Evolutionary conservation across 2,329 filamentous ascomycete genomes (phyloP).

Genomic region (Chaetomium sp.): DNA sequence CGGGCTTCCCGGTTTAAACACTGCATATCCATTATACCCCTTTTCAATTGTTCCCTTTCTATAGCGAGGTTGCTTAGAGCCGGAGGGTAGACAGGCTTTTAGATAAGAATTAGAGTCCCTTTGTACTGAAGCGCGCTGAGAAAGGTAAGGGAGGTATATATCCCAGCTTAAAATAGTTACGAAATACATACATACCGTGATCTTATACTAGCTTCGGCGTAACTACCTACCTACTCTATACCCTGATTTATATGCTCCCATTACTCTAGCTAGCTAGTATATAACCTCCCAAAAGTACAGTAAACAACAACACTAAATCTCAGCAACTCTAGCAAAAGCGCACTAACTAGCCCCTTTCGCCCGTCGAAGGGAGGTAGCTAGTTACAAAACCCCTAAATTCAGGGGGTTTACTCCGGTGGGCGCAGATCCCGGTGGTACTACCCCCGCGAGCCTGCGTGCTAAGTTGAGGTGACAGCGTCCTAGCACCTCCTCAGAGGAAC

Average conservation of each 20-base stretch:
- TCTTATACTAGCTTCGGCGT: too few relatives aligned
- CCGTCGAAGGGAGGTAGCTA: neutral
- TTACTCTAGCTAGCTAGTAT: too few relatives aligned
- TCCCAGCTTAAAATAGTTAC: too few relatives aligned
- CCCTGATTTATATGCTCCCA: too few relatives aligned
- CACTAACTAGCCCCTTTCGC: neutral
- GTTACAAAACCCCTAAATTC: neutral
- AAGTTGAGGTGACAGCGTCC: too few relatives aligned
- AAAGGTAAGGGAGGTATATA: neutral
- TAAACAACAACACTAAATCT: neutral
- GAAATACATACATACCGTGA: too few relatives aligned
- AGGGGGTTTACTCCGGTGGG: neutral
- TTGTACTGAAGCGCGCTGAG: neutral
- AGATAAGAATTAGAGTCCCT: neutral
- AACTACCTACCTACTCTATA: too few relatives aligned
- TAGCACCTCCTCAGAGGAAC: neutral
- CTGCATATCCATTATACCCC: slow-evolving; percentile 10
- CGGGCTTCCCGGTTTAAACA: neutral
- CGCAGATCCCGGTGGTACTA: neutral
- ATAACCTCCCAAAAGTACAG: neutral
- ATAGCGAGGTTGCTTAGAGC: neutral
- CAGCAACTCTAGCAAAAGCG: neutral
- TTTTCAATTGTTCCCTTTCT: neutral
- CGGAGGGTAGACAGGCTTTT: neutral
- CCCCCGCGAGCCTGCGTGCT: neutral